These are phyloP conservation scores for Podila horticola DNA, from an alignment of 192 early-diverging fungal species.

Conservation along the genomic window DNA sequence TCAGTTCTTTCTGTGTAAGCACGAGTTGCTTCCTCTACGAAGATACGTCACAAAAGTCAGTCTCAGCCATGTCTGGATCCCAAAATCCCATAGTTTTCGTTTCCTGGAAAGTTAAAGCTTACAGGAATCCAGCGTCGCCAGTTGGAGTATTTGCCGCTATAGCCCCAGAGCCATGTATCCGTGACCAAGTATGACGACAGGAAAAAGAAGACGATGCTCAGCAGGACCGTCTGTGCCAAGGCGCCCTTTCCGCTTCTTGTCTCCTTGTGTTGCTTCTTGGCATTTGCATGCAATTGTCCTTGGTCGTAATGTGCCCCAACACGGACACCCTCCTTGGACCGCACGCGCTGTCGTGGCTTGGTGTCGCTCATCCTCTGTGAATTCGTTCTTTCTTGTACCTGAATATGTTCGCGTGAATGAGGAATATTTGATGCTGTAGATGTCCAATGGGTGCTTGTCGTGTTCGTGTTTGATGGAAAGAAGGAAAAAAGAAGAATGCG, in stretches of 20 bases:
- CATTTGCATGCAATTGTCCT: constrained; percentile 22
- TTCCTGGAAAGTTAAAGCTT: constrained; percentile 4
- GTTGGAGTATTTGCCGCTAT: constrained; percentile 76
- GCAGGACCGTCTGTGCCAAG: constrained; percentile 22
- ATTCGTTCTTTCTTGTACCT: too few relatives aligned
- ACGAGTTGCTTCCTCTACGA: constrained; percentile 62
- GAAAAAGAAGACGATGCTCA: constrained; percentile 55
- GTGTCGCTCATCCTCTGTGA: background rate
- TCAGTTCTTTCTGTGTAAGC: constrained; percentile 83
- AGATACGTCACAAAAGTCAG: background rate
- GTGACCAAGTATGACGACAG: constrained; percentile 75
- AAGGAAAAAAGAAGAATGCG: too few relatives aligned
- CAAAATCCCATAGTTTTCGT: background rate
- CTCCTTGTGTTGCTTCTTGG: background rate
- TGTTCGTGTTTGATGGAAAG: too few relatives aligned
- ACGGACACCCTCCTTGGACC: background rate
- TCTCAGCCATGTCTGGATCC: background rate
- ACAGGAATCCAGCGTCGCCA: constrained; percentile 76
- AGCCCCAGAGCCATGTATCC: constrained; percentile 82
- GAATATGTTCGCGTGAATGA: too few relatives aligned
- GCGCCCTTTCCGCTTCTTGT: constrained; percentile 6
- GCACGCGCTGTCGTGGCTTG: background rate
- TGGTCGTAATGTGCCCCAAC: constrained; percentile 7
- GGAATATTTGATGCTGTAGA: too few relatives aligned
- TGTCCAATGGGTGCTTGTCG: too few relatives aligned